A percentile compares a stretch with the other conserved stretches of the same genome.
Evolutionary conservation across 1,284 basidiomycete genomes (phyloP).

Genomic region (Tilletia indica): DNA sequence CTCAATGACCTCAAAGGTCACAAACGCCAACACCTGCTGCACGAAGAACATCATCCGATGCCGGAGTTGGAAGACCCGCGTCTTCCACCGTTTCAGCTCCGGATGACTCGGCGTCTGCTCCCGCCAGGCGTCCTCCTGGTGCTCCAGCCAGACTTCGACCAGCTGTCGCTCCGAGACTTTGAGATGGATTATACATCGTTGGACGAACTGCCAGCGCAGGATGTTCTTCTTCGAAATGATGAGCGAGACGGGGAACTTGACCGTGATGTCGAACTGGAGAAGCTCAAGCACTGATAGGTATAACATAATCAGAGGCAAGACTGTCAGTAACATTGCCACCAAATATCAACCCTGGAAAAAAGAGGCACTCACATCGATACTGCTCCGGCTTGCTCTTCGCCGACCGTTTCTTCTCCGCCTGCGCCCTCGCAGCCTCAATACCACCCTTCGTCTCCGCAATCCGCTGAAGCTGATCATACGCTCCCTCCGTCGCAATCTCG

Average conservation of each 20-base stretch:
- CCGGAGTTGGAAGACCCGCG: conserved; percentile 46
- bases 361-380: conserved; percentile 5
- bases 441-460: conserved; percentile 55
- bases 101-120: conserved; percentile 26
- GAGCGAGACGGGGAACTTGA: conserved; percentile 54
- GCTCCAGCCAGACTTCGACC: conserved; percentile 49
- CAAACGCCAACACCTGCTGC: conserved; percentile 52
- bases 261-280: conserved; percentile 51
- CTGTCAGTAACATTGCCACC: background rate
- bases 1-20: conserved; percentile 51
- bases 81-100: conserved; percentile 50
- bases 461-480: conserved; percentile 53
- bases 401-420: conserved; percentile 19
- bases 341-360: background rate
- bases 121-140: conserved; percentile 39
- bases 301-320: background rate
- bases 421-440: conserved; percentile 48
- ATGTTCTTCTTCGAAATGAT: conserved; percentile 56
- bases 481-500: conserved; percentile 48
- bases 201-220: conserved; percentile 53
- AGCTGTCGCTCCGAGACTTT: conserved; percentile 49
- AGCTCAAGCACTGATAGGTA: conserved; percentile 36
- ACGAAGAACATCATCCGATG: conserved; percentile 53
- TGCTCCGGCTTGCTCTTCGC: conserved; percentile 13
- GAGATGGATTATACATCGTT: conserved; percentile 49